Conservation (phyloP, 1,139 yeast genomes). For the Suhomyces terraborum region DNA sequence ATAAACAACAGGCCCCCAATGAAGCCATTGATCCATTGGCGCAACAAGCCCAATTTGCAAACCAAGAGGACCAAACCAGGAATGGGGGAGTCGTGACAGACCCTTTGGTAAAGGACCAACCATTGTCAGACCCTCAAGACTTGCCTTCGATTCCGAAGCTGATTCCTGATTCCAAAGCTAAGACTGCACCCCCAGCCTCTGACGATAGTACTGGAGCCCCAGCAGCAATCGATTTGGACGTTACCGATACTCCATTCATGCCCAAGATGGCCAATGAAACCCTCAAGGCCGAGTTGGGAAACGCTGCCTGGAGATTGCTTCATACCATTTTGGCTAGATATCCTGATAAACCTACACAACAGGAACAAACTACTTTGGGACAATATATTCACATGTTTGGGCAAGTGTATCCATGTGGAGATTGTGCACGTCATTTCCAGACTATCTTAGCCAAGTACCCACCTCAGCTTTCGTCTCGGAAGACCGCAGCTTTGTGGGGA, state of each 20-base stretch:
- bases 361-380: conserved; percentile 62
- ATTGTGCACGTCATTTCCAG: conserved; percentile 91
- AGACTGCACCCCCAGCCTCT: too few relatives aligned
- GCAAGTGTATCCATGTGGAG: conserved; percentile 89
- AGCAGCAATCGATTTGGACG: conserved; percentile 13
- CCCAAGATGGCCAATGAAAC: conserved; percentile 75
- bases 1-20: conserved; percentile 6
- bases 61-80: not conserved
- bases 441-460: conserved; percentile 68
- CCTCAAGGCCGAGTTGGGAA: conserved; percentile 71
- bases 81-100: not conserved
- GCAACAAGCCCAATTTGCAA: not conserved
- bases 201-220: not conserved
- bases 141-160: not conserved
- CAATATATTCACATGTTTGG: conserved; percentile 62
- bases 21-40: conserved; percentile 1
- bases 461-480: conserved; percentile 78
- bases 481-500: conserved; percentile 93
- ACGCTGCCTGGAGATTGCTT: conserved; percentile 83
- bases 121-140: conserved; percentile 4
- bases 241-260: conserved; percentile 67
- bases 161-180: conserved; percentile 3
- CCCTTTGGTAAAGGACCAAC: not conserved
- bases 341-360: conserved; percentile 74
- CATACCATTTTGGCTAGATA: conserved; percentile 91